Base-by-base conservation (phyloP, 2,329 filamentous ascomycete genomes). In the Xylaria sp. region DNA sequence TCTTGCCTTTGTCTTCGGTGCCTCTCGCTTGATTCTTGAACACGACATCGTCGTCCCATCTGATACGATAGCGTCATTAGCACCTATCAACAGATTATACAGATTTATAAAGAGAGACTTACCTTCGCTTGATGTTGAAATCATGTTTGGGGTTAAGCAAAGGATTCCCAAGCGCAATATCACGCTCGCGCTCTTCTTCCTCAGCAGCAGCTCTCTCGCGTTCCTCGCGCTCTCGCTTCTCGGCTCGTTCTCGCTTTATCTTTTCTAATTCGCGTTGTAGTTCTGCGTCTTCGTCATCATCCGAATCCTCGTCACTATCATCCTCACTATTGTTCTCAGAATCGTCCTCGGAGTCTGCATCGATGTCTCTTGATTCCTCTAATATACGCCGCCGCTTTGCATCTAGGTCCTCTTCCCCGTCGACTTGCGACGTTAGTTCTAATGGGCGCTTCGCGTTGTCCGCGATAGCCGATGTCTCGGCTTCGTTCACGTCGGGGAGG, bases 21-120 rank as follows among this genome's bases (percentile, higher is more conserved):
- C 95, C 96, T 67, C 96, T 88, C 39, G 95, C 96, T 82, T 99
- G 96, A 80, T 99, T 99, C 84, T 97, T 98, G 83, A 99, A 99
- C 2, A 99, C 94, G 13, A 99, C 96, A 78, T 99, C 96, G 76
- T 99, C 96, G 75, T 99, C 96, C 96, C 96, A 99, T 74, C 94
- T 76, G 45, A 46, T n/a, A 83, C 12, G 45, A 10, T 39, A 13
- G 13, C 3, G 39, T 66, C 62, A 72, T 68, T 63, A 72, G 62
- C 45, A 68, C 30, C 50, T 15, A 32, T 6, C 9, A 28, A 28
- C 46, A 43, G 2, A 9, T 8, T 5, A n/a, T 28, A 50, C 48
- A 8, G 28, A 25, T 10, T 4, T 25, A 39, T 1, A 32, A 32
- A 39, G 5, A 9, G 32, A 58, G 13, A 13, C 70, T 57, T 77